A percentile compares a stretch with the other conserved stretches of the same genome.
Evolutionary conservation across 169 alveolate species (phyloP).

Genomic region (Eimeria falciformis): DNA sequence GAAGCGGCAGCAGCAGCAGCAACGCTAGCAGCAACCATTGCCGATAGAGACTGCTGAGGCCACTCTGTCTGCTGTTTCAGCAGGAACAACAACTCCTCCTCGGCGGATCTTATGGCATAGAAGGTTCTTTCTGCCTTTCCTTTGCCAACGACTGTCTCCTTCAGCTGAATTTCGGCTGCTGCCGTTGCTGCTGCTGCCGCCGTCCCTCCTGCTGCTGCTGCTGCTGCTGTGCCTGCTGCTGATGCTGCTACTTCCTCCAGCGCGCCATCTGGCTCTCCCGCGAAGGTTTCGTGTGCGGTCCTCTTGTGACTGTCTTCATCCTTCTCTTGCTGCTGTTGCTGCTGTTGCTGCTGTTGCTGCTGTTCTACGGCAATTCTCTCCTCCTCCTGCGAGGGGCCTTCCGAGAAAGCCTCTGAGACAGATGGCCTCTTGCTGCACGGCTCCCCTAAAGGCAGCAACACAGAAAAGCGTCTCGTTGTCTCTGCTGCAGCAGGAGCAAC

Average conservation of each 20-base stretch:
- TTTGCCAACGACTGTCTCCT: neutral
- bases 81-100: conserved; percentile 18
- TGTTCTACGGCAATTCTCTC: neutral
- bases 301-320: neutral
- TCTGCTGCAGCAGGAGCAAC: conserved; percentile 49
- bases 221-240: neutral
- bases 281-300: too few relatives aligned
- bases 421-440: neutral
- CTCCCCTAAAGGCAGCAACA: neutral
- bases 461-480: neutral
- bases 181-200: conserved; percentile 9
- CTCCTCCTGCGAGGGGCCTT: neutral
- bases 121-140: neutral
- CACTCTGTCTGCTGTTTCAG: conserved; percentile 42
- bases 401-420: neutral
- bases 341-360: neutral
- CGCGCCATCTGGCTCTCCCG: too few relatives aligned
- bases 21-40: conserved; percentile 26
- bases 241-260: neutral
- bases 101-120: neutral
- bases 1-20: conserved; percentile 10
- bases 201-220: neutral
- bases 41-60: conserved; percentile 19
- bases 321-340: neutral
- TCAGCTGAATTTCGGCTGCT: neutral